A percentile compares a stretch with the other conserved stretches of the same genome.
These are phyloP conservation scores for Raffaelea arxii DNA, from an alignment of 2,329 filamentous ascomycete genomes.

Conservation along the genomic window DNA sequence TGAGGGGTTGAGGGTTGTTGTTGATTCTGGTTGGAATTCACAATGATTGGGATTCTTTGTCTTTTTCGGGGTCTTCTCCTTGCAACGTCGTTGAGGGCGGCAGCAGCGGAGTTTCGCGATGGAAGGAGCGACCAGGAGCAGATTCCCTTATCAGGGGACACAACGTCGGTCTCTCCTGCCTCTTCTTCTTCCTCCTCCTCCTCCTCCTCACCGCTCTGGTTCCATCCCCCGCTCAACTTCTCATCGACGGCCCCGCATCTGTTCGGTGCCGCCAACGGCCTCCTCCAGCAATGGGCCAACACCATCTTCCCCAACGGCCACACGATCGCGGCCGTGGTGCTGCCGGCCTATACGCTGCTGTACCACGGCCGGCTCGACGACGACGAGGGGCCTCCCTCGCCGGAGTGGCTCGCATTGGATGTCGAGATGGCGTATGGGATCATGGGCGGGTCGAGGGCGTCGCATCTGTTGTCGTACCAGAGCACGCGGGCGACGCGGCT, in stretches of 20 bases:
- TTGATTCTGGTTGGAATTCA: no score
- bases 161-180: no score
- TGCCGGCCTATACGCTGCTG: constrained; percentile 35
- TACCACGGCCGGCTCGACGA: constrained; percentile 33
- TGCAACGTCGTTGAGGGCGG: no score
- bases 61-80: no score
- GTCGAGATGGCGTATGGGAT: constrained; percentile 45
- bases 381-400: constrained; percentile 22
- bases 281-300: constrained; percentile 40
- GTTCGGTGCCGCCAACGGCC: constrained; percentile 34
- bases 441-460: constrained; percentile 32
- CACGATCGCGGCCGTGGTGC: constrained; percentile 32
- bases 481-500: constrained; percentile 30
- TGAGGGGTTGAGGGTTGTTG: no score
- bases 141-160: no score
- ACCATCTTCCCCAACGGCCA: constrained; percentile 42
- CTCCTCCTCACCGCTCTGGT: no score
- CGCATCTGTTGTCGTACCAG: constrained; percentile 38
- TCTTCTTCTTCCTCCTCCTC: no score
- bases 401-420: constrained; percentile 44
- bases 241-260: constrained; percentile 36
- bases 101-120: no score
- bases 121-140: no score
- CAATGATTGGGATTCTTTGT: no score
- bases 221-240: constrained; percentile 28